Base-by-base conservation (phyloP, 164 flowering plant genomes). In the Cinnamomum micranthum region DNA sequence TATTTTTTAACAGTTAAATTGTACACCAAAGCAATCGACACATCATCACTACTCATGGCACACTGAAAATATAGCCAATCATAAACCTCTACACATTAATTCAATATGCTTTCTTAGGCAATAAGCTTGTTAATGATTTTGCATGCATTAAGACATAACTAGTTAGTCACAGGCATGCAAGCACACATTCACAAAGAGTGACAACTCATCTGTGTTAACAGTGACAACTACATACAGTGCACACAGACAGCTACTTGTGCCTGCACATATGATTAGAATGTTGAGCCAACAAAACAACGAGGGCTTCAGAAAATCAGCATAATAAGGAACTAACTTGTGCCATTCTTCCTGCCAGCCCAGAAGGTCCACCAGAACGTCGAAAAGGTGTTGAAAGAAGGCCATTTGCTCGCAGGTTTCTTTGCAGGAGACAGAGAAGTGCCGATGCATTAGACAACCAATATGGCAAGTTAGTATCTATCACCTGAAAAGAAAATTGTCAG, bases 361-460 rank as follows among this genome's bases (percentile, higher is more conserved):
- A 28, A 77, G 90, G 77, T 2, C 88, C 89, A 35, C 80, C 72
- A 79, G 90, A 82, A 76, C 91, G 92, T 65, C 86, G 95, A 82
- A 86, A 69, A 76, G 83, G 75, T n/a, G 95, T 78, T 79, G 78
- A 74, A 73, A 95, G 71, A 82, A 90, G 89, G 13, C 97, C 91
- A 83, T 85, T 91, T 62, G 93, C 84, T 12, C 89, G 84, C 65
- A 92, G 80, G 75, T 89, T 93, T 78, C 89, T 87, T 77, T 93
- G 98, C 71, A 95, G 81, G 51, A 95, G 89, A 86, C 98, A 95
- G 28, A 95, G 81, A 78, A 95, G 93, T 27, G 99, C 89, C 9
- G 99, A 95, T 20, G 97, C 86, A 85, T 93, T 95, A 71, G 99
- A 90, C 82, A 95, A 81, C 99, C 99, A 95, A 85, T 93, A 95